These are phyloP conservation scores for Apiotrichum mycotoxinovorans DNA, from an alignment of 1,284 basidiomycete genomes.

Conservation along the genomic window DNA sequence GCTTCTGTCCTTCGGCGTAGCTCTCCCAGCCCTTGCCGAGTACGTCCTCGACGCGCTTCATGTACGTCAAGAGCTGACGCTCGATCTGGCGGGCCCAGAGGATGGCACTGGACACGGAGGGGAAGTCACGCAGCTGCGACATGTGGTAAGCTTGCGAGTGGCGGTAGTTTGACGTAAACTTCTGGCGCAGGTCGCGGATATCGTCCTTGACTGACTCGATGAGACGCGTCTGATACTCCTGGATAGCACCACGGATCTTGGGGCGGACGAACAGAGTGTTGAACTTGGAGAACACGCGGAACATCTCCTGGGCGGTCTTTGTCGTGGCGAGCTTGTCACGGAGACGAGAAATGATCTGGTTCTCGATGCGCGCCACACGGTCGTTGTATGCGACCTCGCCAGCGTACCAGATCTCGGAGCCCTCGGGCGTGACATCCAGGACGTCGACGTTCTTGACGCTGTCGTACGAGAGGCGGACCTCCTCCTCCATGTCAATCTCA, in stretches of 20 bases:
- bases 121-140: constrained; percentile 95
- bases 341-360: constrained; percentile 92
- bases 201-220: constrained; percentile 98
- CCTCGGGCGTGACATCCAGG: constrained; percentile 87
- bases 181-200: constrained; percentile 90
- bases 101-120: constrained; percentile 94
- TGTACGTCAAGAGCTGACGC: constrained; percentile 89
- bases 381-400: constrained; percentile 98
- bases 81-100: constrained; percentile 99
- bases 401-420: constrained; percentile 96
- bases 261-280: constrained; percentile 95
- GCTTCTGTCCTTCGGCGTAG: constrained; percentile 97
- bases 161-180: constrained; percentile 93
- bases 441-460: constrained; percentile 94
- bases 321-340: constrained; percentile 92
- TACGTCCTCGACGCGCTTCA: constrained; percentile 99
- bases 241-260: constrained; percentile 97
- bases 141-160: constrained; percentile 95
- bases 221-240: constrained; percentile 97
- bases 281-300: constrained; percentile 97
- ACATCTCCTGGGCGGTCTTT: constrained; percentile 98
- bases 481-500: constrained; percentile 87
- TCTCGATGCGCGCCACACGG: constrained; percentile 93
- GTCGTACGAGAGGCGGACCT: constrained; percentile 92
- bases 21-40: constrained; percentile 97